phyloP scores from a whole-genome alignment of 2,329 filamentous ascomycete genomes.

The Neoascochyta sp. region DNA sequence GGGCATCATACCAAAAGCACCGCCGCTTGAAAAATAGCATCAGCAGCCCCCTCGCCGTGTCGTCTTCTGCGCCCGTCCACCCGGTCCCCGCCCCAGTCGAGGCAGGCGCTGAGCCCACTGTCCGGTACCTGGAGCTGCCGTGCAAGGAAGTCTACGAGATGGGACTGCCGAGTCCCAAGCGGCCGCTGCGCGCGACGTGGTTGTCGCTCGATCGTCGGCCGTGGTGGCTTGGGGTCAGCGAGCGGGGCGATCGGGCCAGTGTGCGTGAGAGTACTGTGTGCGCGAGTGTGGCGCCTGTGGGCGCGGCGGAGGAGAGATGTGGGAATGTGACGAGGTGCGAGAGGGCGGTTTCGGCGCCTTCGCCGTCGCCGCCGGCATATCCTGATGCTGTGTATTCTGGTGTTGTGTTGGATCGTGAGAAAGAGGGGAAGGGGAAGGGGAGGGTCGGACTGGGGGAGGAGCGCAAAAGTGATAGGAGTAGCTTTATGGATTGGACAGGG shows the following conservation, averaged over 20 bases:
- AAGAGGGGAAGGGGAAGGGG: not conserved
- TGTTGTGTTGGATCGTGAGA: too few species aligned
- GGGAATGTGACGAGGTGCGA: too few species aligned
- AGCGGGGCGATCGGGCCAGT: too few species aligned
- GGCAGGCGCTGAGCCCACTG: conserved; percentile 3
- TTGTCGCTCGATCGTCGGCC: conserved; percentile 4
- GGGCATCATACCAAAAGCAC: not conserved
- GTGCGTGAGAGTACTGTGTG: too few species aligned
- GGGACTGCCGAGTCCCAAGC: conserved; percentile 6
- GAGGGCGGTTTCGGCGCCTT: too few species aligned
- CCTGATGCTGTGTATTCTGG: too few species aligned
- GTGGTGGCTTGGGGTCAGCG: conserved; percentile 4
- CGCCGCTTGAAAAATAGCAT: conserved; percentile 1
- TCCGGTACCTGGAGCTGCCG: conserved; percentile 5
- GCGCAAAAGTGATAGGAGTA: conserved; percentile 4
- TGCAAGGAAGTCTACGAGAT: conserved; percentile 6
- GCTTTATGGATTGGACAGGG: conserved; percentile 6
- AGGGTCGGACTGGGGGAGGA: too few species aligned
- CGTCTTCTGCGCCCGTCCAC: conserved; percentile 6
- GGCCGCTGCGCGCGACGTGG: conserved; percentile 3
- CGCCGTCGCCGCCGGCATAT: too few species aligned
- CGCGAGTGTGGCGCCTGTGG: too few species aligned
- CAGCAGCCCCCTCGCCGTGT: conserved; percentile 5
- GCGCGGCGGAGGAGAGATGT: too few species aligned
- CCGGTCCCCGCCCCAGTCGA: conserved; percentile 3